phyloP scores from a whole-genome alignment of 371 early-diverging fungal genomes.

The Mucor saturninus region DNA sequence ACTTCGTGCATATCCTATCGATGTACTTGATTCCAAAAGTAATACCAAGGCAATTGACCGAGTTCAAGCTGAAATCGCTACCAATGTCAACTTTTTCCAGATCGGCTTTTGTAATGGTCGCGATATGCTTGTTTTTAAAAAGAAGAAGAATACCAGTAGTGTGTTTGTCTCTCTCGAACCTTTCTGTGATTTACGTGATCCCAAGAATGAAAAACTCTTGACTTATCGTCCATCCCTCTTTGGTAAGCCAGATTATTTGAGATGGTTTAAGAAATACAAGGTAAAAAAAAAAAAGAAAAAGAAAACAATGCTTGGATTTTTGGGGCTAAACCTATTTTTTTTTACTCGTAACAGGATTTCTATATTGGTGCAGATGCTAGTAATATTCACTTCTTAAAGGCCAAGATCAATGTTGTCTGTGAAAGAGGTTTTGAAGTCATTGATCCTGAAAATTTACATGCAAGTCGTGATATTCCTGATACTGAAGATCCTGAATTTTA shows the following conservation, averaged over 20 bases:
- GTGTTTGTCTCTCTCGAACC: constrained; percentile 50
- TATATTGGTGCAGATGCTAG: constrained; percentile 83
- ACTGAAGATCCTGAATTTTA: constrained; percentile 79
- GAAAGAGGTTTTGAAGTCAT: constrained; percentile 86
- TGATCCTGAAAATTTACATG: constrained; percentile 75
- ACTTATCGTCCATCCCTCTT: constrained; percentile 29
- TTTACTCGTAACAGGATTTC: constrained; percentile 58
- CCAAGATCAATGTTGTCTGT: constrained; percentile 83
- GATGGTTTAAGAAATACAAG: constrained; percentile 45
- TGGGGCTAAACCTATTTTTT: neutral
- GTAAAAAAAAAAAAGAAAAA: neutral
- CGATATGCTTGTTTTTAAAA: constrained; percentile 66
- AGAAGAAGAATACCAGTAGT: constrained; percentile 53
- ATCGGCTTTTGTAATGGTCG: constrained; percentile 69
- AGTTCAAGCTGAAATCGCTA: constrained; percentile 61
- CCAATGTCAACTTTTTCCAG: constrained; percentile 77
- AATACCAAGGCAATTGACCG: constrained; percentile 46
- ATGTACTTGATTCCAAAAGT: constrained; percentile 52
- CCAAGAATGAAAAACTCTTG: constrained; percentile 36
- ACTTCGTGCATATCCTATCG: constrained; percentile 68
- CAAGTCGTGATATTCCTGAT: constrained; percentile 67
- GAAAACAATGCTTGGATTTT: too few species aligned
- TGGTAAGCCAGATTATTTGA: constrained; percentile 34
- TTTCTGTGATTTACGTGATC: constrained; percentile 47
- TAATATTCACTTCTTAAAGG: constrained; percentile 75